Evolutionary conservation across 305 asterid species (phyloP).

Genomic region (Ajuga reptans): DNA sequence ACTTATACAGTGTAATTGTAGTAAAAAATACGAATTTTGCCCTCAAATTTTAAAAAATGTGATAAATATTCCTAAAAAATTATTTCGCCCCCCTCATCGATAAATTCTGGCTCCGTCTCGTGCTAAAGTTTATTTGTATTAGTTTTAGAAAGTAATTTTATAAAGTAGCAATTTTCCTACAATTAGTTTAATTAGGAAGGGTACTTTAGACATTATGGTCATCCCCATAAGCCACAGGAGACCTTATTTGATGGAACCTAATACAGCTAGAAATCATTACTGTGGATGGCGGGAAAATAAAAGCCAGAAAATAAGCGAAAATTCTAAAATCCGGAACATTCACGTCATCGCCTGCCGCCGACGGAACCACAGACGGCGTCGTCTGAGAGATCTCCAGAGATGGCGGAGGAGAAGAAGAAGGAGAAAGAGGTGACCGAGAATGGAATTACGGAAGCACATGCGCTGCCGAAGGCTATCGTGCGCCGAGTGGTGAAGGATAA

Average conservation of each 20-base stretch:
- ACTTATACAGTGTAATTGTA: too few relatives aligned
- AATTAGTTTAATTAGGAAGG: not conserved
- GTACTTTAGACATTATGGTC: not conserved
- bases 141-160: too few relatives aligned
- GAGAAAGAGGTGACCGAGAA: slow-evolving; percentile 28
- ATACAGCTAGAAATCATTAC: not conserved
- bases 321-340: not conserved
- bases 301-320: not conserved
- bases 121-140: too few relatives aligned
- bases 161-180: too few relatives aligned
- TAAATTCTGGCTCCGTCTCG: too few relatives aligned
- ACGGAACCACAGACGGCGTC: slow-evolving; percentile 19
- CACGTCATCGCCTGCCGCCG: slow-evolving; percentile 11
- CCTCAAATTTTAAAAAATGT: too few relatives aligned
- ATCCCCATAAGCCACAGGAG: too few relatives aligned
- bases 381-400: slow-evolving; percentile 18
- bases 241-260: not conserved
- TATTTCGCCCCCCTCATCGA: too few relatives aligned
- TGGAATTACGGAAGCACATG: slow-evolving; percentile 46
- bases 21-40: too few relatives aligned
- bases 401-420: slow-evolving; percentile 33
- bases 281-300: slow-evolving; percentile 31
- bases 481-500: slow-evolving; percentile 86
- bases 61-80: too few relatives aligned
- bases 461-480: slow-evolving; percentile 77